These are phyloP conservation scores for Phaeosphaeriaceae sp. DNA, from an alignment of 2,329 filamentous ascomycete genomes.

Conservation along the genomic window DNA sequence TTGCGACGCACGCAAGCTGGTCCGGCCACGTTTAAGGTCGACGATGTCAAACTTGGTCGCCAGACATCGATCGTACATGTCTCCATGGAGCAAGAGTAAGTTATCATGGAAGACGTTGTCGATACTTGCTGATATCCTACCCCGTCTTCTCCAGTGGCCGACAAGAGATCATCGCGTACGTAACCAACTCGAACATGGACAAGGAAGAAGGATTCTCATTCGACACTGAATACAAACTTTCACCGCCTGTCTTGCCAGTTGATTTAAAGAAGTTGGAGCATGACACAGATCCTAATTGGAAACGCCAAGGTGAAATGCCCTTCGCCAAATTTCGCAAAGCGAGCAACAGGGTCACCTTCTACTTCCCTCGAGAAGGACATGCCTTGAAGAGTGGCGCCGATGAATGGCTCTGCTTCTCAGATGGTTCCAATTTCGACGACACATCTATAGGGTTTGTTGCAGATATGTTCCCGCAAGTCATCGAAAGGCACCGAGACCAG, in stretches of 20 bases:
- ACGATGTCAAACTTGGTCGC: constrained; percentile 69
- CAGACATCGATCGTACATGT: constrained; percentile 70
- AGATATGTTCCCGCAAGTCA: constrained; percentile 73
- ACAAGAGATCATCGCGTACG: constrained; percentile 69
- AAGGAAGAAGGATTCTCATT: constrained; percentile 66
- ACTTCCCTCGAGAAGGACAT: constrained; percentile 59
- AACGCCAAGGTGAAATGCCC: constrained; percentile 51
- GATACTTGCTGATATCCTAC: background rate
- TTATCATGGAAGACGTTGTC: background rate
- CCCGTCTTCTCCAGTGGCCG: constrained; percentile 43
- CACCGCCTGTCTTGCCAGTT: constrained; percentile 53
- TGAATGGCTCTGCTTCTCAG: constrained; percentile 71
- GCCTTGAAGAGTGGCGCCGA: constrained; percentile 57
- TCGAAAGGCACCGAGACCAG: constrained; percentile 58
- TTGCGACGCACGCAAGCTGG: constrained; percentile 68
- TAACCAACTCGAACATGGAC: constrained; percentile 69
- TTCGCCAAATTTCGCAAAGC: constrained; percentile 58
- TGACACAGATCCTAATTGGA: constrained; percentile 59
- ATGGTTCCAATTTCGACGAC: constrained; percentile 69
- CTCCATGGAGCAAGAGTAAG: constrained; percentile 59
- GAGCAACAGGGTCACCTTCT: constrained; percentile 58
- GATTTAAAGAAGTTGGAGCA: constrained; percentile 52
- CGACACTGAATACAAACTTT: constrained; percentile 61
- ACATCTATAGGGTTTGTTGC: constrained; percentile 68
- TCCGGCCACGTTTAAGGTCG: constrained; percentile 63